A percentile compares a stretch with the other conserved stretches of the same genome.
These are phyloP conservation scores for Aspergillus saccharolyticus DNA, from an alignment of 495 filamentous ascomycete genomes.

Conservation along the genomic window DNA sequence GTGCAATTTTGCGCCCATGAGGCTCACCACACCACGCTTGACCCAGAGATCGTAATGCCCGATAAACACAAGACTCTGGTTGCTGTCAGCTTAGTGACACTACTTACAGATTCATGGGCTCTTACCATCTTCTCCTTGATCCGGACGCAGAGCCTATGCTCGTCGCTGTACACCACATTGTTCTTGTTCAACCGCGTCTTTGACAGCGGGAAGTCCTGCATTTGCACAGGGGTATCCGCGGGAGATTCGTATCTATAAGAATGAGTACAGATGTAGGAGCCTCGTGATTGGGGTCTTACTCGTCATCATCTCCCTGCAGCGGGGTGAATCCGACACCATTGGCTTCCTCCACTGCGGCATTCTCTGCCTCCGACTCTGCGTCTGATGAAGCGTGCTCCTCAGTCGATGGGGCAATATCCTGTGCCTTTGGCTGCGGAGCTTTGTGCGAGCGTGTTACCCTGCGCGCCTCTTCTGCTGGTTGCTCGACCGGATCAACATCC, in stretches of 20 bases:
- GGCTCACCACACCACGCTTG: constrained; percentile 55
- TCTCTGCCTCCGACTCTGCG: constrained; percentile 20
- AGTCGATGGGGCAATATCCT: neutral
- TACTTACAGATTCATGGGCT: neutral
- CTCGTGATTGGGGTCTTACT: constrained; percentile 8
- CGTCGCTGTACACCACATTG: constrained; percentile 39
- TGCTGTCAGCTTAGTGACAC: constrained; percentile 14
- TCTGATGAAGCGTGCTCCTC: constrained; percentile 8
- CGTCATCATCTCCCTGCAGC: constrained; percentile 27
- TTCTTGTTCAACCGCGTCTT: constrained; percentile 37
- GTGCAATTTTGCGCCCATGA: constrained; percentile 60
- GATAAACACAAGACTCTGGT: constrained; percentile 59
- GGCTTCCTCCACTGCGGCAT: constrained; percentile 18
- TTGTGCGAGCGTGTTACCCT: constrained; percentile 4
- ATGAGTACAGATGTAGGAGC: constrained; percentile 12
- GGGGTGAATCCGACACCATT: constrained; percentile 23
- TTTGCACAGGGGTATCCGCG: constrained; percentile 25
- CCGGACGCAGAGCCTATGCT: constrained; percentile 36
- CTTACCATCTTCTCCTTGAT: constrained; percentile 42
- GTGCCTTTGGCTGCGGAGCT: neutral
- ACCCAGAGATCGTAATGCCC: constrained; percentile 73
- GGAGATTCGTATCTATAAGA: constrained; percentile 31
- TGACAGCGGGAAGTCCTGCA: constrained; percentile 41
- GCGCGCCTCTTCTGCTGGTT: constrained; percentile 5
- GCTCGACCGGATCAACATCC: constrained; percentile 11